Base-by-base conservation (phyloP, 805 yeast genomes). In the Kuraishia piskuri region DNA sequence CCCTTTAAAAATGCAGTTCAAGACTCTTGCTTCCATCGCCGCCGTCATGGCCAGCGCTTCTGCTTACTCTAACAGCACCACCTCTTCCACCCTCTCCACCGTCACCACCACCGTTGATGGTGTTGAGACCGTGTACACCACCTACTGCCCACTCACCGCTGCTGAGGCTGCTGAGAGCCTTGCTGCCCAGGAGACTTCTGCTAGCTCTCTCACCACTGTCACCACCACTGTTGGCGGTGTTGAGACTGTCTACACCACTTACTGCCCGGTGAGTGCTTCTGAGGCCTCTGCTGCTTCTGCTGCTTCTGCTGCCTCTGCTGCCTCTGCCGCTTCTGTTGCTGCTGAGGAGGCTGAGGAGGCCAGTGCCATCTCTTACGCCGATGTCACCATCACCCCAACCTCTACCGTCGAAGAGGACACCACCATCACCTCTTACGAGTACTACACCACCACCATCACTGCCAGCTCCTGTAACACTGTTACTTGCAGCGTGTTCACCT, bases 71-170 rank as follows among this genome's bases (percentile, higher is more conserved):
- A 31, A 31, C 40, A 31, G 17, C 40, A 31, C 40, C 17, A 31
- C 40, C 17, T 31, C 40, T 10, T 31, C 40, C 40, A 57, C 53
- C 44, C 37, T 57, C 37, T 52, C 61, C n/a, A 49, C 60, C 5
- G 54, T 55, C 51, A 71, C 76, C 47, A 57, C 68, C 44, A 65
- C 71, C 45, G 64, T 66, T 25, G 58, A 65, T 52, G 77, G 71
- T 25, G 61, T 61, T 22, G 64, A 57, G 50, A 71, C 75, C 22
- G 65, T 68, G 44, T 63, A 66, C 64, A 70, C 78, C 54, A 72
- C 78, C 23, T 68, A 64, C 64, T 68, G 73, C 58, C 72, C 74
- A 51, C 52, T 40, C 36, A 50, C 52, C 40, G 48, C 52, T 25
- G 49, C 9, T 3, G 31, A 22, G 31, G 31, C 49, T 36, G 40